Conservation (phyloP, 805 yeast genomes). For the Metschnikowia matae region DNA sequence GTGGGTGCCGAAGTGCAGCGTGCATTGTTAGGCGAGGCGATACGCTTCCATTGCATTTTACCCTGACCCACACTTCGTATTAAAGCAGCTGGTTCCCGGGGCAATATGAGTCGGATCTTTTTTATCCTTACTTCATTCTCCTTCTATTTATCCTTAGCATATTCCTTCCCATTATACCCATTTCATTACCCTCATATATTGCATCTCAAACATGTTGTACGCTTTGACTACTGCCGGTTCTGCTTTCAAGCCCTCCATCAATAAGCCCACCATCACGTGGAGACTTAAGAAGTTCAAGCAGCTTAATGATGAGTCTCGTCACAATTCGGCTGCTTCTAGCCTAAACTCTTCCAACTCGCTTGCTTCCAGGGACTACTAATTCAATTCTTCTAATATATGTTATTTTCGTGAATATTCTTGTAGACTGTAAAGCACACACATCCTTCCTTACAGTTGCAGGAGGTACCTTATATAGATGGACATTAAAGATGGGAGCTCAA, state of each 20-base stretch:
- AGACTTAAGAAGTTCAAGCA: conserved; percentile 35
- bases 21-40: conserved; percentile 3
- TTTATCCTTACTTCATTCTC: neutral
- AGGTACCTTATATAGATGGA: too few relatives aligned
- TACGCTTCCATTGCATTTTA: conserved; percentile 4
- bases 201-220: conserved; percentile 19
- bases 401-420: neutral
- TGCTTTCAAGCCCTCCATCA: conserved; percentile 35
- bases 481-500: too few relatives aligned
- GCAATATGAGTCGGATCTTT: neutral
- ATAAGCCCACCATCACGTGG: conserved; percentile 32
- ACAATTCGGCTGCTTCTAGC: conserved; percentile 11
- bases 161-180: neutral
- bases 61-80: neutral
- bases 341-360: conserved; percentile 2
- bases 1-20: neutral
- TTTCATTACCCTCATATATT: neutral
- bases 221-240: conserved; percentile 36
- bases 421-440: too few relatives aligned
- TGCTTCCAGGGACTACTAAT: neutral
- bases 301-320: conserved; percentile 12
- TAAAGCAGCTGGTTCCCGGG: neutral
- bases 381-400: neutral
- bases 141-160: neutral
- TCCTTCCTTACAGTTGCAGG: too few relatives aligned